These are phyloP conservation scores for Cladophialophora exuberans DNA, from an alignment of 2,329 filamentous ascomycete species.

Conservation along the genomic window DNA sequence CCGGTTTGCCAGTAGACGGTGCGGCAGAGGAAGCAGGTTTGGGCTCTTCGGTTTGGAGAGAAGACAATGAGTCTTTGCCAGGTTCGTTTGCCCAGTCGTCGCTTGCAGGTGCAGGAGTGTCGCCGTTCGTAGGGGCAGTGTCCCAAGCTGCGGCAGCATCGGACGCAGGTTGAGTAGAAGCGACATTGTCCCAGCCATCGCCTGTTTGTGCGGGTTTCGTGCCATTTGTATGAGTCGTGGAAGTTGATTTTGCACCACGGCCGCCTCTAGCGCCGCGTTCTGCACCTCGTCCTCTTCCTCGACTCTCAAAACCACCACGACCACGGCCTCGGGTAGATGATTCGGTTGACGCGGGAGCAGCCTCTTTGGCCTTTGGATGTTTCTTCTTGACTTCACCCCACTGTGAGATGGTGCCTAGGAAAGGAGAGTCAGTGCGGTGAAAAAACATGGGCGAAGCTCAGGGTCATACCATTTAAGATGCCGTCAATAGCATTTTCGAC, in stretches of 20 bases:
- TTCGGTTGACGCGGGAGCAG: conserved; percentile 40
- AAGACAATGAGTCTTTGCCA: conserved; percentile 33
- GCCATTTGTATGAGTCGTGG: conserved; percentile 47
- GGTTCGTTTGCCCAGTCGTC: conserved; percentile 35
- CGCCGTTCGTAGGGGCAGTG: conserved; percentile 34
- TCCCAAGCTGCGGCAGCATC: conserved; percentile 35
- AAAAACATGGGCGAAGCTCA: neutral
- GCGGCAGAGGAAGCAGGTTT: conserved; percentile 26
- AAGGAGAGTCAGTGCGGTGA: conserved; percentile 1
- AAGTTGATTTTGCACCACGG: conserved; percentile 47
- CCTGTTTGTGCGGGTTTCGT: conserved; percentile 38
- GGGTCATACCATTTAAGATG: conserved; percentile 51
- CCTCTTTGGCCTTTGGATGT: conserved; percentile 53
- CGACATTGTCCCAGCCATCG: conserved; percentile 21
- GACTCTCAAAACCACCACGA: conserved; percentile 50
- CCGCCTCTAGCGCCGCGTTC: conserved; percentile 50
- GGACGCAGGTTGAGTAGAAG: conserved; percentile 27
- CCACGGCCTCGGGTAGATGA: conserved; percentile 47
- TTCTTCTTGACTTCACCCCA: conserved; percentile 59
- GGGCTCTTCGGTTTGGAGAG: conserved; percentile 40
- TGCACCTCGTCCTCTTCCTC: conserved; percentile 49
- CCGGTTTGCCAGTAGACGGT: conserved; percentile 28
- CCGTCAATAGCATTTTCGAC: conserved; percentile 54
- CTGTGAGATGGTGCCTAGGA: conserved; percentile 53
- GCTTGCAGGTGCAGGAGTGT: conserved; percentile 29